Percentiles rank a stretch among this genome's conserved stretches.
phyloP scores from a whole-genome alignment of 1,284 basidiomycete genomes.

The Heterobasidion occidentale region DNA sequence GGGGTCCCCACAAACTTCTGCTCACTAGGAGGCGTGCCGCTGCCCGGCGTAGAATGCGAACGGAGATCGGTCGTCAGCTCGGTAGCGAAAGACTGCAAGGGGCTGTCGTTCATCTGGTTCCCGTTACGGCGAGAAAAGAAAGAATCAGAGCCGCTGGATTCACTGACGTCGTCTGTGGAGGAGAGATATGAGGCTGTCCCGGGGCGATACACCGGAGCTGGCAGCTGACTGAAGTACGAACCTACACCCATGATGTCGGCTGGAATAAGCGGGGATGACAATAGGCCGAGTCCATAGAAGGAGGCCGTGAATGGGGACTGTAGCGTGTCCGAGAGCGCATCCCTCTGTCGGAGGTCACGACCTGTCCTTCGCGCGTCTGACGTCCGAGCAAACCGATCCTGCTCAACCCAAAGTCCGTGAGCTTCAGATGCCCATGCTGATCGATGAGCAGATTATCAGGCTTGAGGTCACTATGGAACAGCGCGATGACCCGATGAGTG shows the following conservation, averaged over 20 bases:
- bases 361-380: constrained; percentile 79
- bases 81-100: constrained; percentile 73
- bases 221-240: constrained; percentile 78
- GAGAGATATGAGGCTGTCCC: constrained; percentile 60
- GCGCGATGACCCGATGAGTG: neutral
- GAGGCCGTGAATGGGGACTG: constrained; percentile 63
- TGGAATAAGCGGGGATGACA: constrained; percentile 64
- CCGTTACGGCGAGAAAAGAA: constrained; percentile 42
- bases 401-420: constrained; percentile 97
- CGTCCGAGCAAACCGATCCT: constrained; percentile 95
- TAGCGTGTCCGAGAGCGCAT: constrained; percentile 44
- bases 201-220: constrained; percentile 45
- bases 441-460: constrained; percentile 98
- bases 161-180: constrained; percentile 72
- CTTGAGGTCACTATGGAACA: constrained; percentile 77
- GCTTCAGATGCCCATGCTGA: constrained; percentile 90
- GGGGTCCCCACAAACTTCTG: constrained; percentile 96
- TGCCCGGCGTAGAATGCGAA: constrained; percentile 45
- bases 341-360: constrained; percentile 28
- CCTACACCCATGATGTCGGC: constrained; percentile 48
- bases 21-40: constrained; percentile 69
- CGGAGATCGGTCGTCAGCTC: constrained; percentile 79
- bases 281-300: constrained; percentile 80
- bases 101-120: constrained; percentile 52
- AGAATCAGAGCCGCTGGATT: constrained; percentile 84